Percentiles rank a stretch among this genome's conserved stretches.
Conservation (phyloP, 2,329 filamentous ascomycete species). For the Shiraia sp. region DNA sequence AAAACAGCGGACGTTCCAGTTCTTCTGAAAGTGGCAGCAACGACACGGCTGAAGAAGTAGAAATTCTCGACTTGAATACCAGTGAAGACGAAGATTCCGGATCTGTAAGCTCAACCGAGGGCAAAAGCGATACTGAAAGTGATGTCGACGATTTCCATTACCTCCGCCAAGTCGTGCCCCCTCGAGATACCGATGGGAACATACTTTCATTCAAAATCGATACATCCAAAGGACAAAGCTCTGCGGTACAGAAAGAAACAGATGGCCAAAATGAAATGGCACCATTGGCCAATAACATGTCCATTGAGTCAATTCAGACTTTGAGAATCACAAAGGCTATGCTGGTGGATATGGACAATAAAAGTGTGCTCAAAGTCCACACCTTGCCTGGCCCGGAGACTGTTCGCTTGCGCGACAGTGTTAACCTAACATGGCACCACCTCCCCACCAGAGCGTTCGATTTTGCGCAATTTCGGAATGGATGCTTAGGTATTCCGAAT, state of each 20-base stretch:
- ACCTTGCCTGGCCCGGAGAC: slow-evolving; percentile 27
- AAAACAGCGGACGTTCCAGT: neutral
- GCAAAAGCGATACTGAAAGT: neutral
- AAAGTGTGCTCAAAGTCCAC: slow-evolving; percentile 24
- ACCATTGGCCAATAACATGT: too few relatives aligned
- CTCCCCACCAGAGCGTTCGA: slow-evolving; percentile 24
- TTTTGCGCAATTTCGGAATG: slow-evolving; percentile 28
- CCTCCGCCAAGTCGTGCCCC: neutral
- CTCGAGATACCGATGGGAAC: slow-evolving; percentile 27
- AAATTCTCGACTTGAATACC: neutral
- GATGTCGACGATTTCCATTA: neutral
- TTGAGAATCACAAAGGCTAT: slow-evolving; percentile 31
- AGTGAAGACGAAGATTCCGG: neutral
- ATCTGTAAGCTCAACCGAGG: neutral
- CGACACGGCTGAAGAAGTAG: neutral
- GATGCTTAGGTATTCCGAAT: slow-evolving; percentile 25
- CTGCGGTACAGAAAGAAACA: neutral
- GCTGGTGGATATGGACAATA: slow-evolving; percentile 13
- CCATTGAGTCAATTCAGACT: slow-evolving; percentile 13
- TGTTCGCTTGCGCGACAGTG: slow-evolving; percentile 2
- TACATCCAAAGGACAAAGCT: neutral
- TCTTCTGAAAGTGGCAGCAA: too few relatives aligned
- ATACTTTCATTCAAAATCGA: slow-evolving; percentile 25
- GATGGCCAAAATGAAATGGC: neutral
- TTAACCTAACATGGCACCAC: slow-evolving; percentile 33